phyloP scores from a whole-genome alignment of 257 asterid genomes.

The Solanum peruvianum region DNA sequence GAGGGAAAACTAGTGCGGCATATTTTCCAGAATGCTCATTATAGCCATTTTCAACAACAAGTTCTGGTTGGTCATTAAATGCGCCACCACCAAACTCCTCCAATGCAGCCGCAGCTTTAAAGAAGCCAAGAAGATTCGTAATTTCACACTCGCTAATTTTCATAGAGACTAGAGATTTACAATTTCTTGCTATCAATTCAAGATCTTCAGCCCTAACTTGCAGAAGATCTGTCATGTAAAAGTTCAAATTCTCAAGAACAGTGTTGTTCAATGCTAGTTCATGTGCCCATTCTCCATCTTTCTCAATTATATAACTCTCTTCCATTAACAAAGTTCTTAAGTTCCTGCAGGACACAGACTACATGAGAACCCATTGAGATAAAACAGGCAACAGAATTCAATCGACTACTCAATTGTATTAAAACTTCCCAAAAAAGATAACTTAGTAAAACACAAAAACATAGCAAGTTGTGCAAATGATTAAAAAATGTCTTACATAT shows the following conservation, averaged over 20 bases:
- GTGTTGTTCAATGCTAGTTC: constrained; percentile 56
- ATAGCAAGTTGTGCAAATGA: not conserved
- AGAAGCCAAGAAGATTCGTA: constrained; percentile 38
- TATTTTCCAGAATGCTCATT: constrained; percentile 40
- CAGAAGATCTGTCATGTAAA: constrained; percentile 55
- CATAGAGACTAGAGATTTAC: constrained; percentile 45
- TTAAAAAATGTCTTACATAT: not conserved
- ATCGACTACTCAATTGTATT: not conserved
- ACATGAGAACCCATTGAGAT: not conserved
- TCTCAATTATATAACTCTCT: constrained; percentile 55
- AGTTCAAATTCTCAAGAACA: constrained; percentile 58
- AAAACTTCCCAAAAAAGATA: not conserved
- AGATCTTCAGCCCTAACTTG: constrained; percentile 39
- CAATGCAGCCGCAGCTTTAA: constrained; percentile 37
- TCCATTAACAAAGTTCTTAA: constrained; percentile 52
- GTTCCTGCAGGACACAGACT: constrained; percentile 26
- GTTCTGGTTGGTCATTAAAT: constrained; percentile 34
- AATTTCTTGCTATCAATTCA: constrained; percentile 59
- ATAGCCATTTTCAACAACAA: constrained; percentile 31
- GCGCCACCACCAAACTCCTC: constrained; percentile 88
- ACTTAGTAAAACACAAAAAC: not conserved
- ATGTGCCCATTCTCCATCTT: constrained; percentile 63
- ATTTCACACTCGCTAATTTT: constrained; percentile 66
- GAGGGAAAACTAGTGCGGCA: constrained; percentile 34
- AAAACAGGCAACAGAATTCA: not conserved